Evolutionary conservation across 129 eudicot genomes (phyloP).

Genomic region (Flaveria sonorensis): DNA sequence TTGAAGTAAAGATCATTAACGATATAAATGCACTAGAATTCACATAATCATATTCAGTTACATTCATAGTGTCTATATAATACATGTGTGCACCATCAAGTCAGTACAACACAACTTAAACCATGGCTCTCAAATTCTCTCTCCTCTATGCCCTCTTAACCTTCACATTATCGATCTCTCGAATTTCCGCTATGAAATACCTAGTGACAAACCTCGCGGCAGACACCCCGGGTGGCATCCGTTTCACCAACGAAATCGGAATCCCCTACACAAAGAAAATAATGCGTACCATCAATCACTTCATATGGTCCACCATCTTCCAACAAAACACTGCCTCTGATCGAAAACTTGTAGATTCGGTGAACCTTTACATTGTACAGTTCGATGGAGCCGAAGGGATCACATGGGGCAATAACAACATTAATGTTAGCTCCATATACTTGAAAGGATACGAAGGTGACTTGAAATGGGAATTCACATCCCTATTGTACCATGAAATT

Average conservation of each 20-base stretch:
- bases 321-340: constrained; percentile 11
- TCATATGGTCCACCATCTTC: constrained; percentile 25
- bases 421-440: constrained; percentile 18
- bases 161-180: neutral
- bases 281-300: constrained; percentile 9
- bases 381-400: constrained; percentile 8
- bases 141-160: neutral
- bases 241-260: constrained; percentile 20
- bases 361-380: neutral
- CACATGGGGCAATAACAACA: constrained; percentile 1
- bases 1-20: neutral
- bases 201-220: constrained; percentile 1
- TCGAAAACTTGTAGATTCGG: neutral
- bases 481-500: constrained; percentile 42
- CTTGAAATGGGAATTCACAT: constrained; percentile 18
- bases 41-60: neutral
- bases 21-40: neutral
- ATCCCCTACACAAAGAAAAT: constrained; percentile 21
- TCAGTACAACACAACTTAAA: neutral
- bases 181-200: constrained; percentile 13
- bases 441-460: constrained; percentile 1
- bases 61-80: no score
- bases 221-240: constrained; percentile 24
- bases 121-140: neutral
- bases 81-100: neutral